Percentiles rank a stretch among this genome's conserved stretches.
phyloP scores from a whole-genome alignment of 1,284 basidiomycete species.

The Ustilago curta region DNA sequence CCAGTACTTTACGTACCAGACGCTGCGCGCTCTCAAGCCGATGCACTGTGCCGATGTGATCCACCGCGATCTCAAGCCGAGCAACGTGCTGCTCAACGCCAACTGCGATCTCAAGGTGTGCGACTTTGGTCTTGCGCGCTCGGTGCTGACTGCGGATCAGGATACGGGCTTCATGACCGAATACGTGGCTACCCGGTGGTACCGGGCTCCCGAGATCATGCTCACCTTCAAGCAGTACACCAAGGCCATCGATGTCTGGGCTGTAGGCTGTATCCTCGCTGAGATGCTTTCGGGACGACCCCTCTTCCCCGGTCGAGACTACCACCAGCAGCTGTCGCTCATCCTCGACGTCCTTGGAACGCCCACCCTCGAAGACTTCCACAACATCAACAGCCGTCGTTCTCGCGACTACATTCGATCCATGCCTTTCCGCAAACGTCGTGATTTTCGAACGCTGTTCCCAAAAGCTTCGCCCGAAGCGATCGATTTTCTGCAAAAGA shows the following conservation, averaged over 20 bases:
- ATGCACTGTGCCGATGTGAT: conserved; percentile 68
- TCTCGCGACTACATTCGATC: conserved; percentile 93
- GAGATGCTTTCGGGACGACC: conserved; percentile 92
- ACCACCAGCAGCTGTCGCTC: conserved; percentile 73
- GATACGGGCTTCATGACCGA: conserved; percentile 69
- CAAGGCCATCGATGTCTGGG: conserved; percentile 76
- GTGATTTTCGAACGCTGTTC: conserved; percentile 80
- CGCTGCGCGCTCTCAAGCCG: conserved; percentile 68
- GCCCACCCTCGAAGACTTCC: conserved; percentile 75
- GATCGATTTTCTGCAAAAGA: conserved; percentile 89
- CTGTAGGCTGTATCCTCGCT: conserved; percentile 89
- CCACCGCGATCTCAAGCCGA: conserved; percentile 67
- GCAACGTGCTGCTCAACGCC: conserved; percentile 66
- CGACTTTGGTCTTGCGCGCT: conserved; percentile 69
- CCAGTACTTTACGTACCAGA: conserved; percentile 93
- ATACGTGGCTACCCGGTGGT: conserved; percentile 69
- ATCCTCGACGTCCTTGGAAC: conserved; percentile 76
- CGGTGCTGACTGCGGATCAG: conserved; percentile 64
- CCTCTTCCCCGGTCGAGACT: conserved; percentile 80
- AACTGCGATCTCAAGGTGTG: conserved; percentile 69
- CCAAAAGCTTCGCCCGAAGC: conserved; percentile 75
- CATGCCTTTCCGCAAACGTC: conserved; percentile 88
- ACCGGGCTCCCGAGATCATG: conserved; percentile 69
- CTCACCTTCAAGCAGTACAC: conserved; percentile 70
- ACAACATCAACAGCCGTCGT: conserved; percentile 79